Evolutionary conservation across 2,329 filamentous ascomycete species (phyloP).

Genomic region (Microsporum ferrugineum): DNA sequence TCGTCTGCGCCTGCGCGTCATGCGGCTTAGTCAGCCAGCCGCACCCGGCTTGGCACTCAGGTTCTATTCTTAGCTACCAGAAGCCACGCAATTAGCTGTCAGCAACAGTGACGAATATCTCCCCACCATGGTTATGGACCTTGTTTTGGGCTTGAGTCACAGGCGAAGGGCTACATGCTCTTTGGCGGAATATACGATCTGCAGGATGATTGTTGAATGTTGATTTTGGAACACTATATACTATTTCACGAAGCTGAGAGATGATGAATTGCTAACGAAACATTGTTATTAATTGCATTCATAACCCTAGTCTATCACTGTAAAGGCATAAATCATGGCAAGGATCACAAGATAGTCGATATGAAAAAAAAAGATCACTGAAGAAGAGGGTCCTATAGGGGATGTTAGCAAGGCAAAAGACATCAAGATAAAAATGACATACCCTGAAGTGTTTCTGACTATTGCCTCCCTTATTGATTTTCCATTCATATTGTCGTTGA

Average conservation of each 20-base stretch:
- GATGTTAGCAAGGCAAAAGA: conserved; percentile 14
- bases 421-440: conserved; percentile 22
- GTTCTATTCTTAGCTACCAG: neutral
- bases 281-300: neutral
- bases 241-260: no score
- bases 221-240: no score
- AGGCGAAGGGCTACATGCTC: no score
- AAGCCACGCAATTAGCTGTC: neutral
- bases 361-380: conserved; percentile 31
- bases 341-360: neutral
- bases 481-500: conserved; percentile 54
- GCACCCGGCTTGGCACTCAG: neutral
- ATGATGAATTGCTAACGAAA: neutral
- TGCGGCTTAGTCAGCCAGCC: neutral
- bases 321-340: neutral
- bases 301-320: neutral
- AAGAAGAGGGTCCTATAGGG: conserved; percentile 39
- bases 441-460: conserved; percentile 64
- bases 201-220: no score
- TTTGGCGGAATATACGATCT: no score
- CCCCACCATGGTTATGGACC: no score
- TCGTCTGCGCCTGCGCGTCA: neutral
- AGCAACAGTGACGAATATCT: neutral
- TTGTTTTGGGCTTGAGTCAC: no score
- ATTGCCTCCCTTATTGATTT: conserved; percentile 62